Base-by-base conservation (phyloP, 176 grass and related monocot species). In the Eleusine coracana region DNA sequence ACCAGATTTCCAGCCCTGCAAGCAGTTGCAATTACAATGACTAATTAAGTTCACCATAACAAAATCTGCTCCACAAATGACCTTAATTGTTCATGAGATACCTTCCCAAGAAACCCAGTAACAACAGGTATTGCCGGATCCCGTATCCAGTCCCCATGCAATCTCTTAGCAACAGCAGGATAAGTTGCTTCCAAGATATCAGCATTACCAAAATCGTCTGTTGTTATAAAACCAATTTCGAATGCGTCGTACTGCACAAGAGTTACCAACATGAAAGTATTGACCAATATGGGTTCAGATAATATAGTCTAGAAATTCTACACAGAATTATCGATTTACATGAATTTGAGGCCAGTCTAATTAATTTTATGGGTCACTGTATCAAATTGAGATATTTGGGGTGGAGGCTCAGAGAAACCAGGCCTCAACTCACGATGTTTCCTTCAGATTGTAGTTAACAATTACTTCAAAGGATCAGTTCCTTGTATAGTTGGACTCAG, bases 51-150 rank as follows among this genome's bases (percentile, higher is more conserved):
- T 72, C 58, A 41, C 10, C 60, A 63, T 63, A 62, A 11, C 0
- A 62, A 62, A 62, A 36, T 40, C 28, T 68, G 36, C 49, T 49
- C 17, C 40, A 77, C 31, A 25, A 72, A 55, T 36, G 50, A 71
- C 70, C 64, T 61, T 49, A 27, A n/a, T 56, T n/a, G 4, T 17
- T 34, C 20, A 52, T 58, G 31, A 80, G 27, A 52, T 72, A 99
- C 91, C 93, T 99, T 99, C 85, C 96, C 96, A 78, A 96, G 93
- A 82, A 99, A 99, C 16, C 96, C 96, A 40, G 96, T 99, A 60
- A 99, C 85, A 75, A 99, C 63, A 80, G 96, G 96, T 87, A 94
- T 90, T 56, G 89, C 89, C 42, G 93, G 91, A 79, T 99, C 96
- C 69, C 39, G 70, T 65, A 90, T 83, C 93, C 93, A 99, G 60